Base-by-base conservation (phyloP, 495 filamentous ascomycete species). In the Umbilicaria muhlenbergii region DNA sequence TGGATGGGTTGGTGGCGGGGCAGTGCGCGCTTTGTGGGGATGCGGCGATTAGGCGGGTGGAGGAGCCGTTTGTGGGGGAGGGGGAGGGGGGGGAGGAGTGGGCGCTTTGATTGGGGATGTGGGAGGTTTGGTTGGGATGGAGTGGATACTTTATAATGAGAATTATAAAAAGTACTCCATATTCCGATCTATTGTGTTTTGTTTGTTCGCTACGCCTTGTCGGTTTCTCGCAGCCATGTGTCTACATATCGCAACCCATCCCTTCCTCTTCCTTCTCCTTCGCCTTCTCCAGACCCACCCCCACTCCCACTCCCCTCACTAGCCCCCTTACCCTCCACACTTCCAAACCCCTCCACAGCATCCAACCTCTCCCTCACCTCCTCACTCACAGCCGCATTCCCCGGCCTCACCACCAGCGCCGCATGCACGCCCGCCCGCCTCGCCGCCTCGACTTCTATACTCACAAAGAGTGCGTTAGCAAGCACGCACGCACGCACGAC, bases 1-100 rank as follows among this genome's bases (percentile, higher is more conserved):
- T 98, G 54, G 91, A 98, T 71, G 77, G 68, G 34, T 58, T 96
- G 48, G 79, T 95, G 48, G 91, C 86, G 24, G 72, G 73, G 49
- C 71, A 75, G 57, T 89, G 83, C 68, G 83, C 94, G 36, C 61
- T 95, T 32, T 98, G 91, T 54, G 86, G 84, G 53, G 91, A 96
- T 51, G 82, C 86, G 64, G 91, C 88, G 2, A 88, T 98, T 51
- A 87, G 83, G 65, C 69, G 80, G 46, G 86, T 98, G 34, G 86
- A 94, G 49, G 86, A 92, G 61, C 86, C 91, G 2, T 96, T 98
- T 58, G 71, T 95, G 16, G 66, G 66, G 12, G 60, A 72, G 3
- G 67, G 67, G 6, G 87, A 95, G 46, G 71, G 84, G 52, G 61
- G 58, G 43, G 74, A 78, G 39, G 91, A 94, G 51, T 98, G 91